Percentiles rank a stretch among this genome's conserved stretches.
phyloP scores from a whole-genome alignment of 495 filamentous ascomycete genomes.

The Glarea lozoyensis region DNA sequence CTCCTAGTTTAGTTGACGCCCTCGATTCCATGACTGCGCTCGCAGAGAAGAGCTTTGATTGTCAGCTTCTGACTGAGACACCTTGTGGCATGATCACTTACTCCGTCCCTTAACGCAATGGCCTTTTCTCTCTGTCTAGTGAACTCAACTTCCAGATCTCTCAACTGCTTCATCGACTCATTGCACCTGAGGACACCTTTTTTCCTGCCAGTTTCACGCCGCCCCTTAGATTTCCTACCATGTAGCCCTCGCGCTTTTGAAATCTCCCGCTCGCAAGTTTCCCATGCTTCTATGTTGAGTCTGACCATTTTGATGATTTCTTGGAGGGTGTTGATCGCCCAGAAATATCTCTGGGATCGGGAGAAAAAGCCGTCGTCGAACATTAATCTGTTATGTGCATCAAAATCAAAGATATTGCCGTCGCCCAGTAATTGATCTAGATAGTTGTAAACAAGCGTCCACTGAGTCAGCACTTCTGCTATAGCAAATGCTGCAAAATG shows the following conservation, averaged over 20 bases:
- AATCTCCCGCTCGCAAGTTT: too few species aligned
- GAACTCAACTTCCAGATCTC: neutral
- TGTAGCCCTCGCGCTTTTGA: neutral
- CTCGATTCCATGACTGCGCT: conserved; percentile 23
- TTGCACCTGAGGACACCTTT: too few species aligned
- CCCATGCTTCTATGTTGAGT: too few species aligned
- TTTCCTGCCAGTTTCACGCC: too few species aligned
- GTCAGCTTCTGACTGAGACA: neutral
- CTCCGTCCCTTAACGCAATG: neutral
- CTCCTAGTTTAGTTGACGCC: conserved; percentile 21
- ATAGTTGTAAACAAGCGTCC: too few species aligned
- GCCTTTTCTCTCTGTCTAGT: neutral
- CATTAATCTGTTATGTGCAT: neutral
- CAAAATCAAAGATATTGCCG: too few species aligned
- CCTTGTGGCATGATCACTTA: neutral
- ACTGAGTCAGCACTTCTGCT: too few species aligned
- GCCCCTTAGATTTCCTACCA: too few species aligned
- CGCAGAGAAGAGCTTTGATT: neutral
- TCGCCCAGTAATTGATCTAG: too few species aligned
- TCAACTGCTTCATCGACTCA: neutral
- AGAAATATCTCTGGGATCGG: neutral
- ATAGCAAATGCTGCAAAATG: too few species aligned
- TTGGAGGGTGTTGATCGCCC: neutral
- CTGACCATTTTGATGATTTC: too few species aligned
- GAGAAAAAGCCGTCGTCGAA: neutral